phyloP scores from a whole-genome alignment of 2,329 filamentous ascomycete species.

The Neofusicoccum umdonicola region DNA sequence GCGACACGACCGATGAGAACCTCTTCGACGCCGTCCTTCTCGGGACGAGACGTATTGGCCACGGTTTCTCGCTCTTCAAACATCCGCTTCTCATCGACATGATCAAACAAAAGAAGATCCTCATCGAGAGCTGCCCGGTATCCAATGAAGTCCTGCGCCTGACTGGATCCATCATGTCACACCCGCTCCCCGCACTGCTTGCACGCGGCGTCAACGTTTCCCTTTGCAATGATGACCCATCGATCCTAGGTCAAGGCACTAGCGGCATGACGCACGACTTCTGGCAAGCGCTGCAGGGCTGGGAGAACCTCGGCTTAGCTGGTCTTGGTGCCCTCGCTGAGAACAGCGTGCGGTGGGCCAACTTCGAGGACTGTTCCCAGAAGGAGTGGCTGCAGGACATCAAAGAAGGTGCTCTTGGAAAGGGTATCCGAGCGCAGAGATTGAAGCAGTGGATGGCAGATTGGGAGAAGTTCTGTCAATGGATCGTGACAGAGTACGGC shows the following conservation, averaged over 20 bases:
- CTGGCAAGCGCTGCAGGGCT: slow-evolving; percentile 88
- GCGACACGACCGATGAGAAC: slow-evolving; percentile 74
- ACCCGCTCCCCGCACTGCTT: slow-evolving; percentile 79
- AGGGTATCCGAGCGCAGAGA: slow-evolving; percentile 66
- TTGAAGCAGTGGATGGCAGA: slow-evolving; percentile 75
- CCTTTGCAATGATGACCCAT: slow-evolving; percentile 88
- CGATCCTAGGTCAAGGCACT: slow-evolving; percentile 78
- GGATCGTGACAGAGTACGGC: slow-evolving; percentile 77
- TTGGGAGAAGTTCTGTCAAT: slow-evolving; percentile 89
- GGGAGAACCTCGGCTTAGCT: slow-evolving; percentile 85
- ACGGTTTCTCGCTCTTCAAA: slow-evolving; percentile 85
- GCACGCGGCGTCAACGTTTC: slow-evolving; percentile 80
- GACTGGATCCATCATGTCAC: slow-evolving; percentile 70
- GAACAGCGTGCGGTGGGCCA: slow-evolving; percentile 88
- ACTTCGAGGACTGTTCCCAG: slow-evolving; percentile 74
- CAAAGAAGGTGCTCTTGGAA: slow-evolving; percentile 69
- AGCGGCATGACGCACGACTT: slow-evolving; percentile 89
- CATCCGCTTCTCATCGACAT: slow-evolving; percentile 87
- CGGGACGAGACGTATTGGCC: slow-evolving; percentile 83
- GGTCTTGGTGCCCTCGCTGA: slow-evolving; percentile 84
- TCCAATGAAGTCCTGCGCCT: slow-evolving; percentile 84
- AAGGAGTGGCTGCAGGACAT: slow-evolving; percentile 72
- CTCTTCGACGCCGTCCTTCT: slow-evolving; percentile 86
- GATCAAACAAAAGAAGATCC: slow-evolving; percentile 82
- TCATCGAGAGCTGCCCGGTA: slow-evolving; percentile 87